Percentiles rank a stretch among this genome's conserved stretches.
Evolutionary conservation across 306 rosid genomes (phyloP).

Genomic region (Pyrus bretschneideri): DNA sequence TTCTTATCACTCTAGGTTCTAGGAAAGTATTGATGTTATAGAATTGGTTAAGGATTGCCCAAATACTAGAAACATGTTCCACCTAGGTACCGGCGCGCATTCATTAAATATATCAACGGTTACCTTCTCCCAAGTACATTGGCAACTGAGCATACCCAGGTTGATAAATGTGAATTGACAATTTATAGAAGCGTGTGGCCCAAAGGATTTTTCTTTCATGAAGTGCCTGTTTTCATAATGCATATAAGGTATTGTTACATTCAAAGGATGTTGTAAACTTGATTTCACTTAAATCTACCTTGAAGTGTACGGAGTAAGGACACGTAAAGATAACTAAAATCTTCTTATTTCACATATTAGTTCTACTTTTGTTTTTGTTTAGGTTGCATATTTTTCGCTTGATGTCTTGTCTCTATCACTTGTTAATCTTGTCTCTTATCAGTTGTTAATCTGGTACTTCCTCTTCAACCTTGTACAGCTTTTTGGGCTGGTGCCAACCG

Average conservation of each 20-base stretch:
- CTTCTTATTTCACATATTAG: neutral
- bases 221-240: neutral
- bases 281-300: neutral
- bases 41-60: neutral
- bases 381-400: no score
- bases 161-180: neutral
- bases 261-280: neutral
- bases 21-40: neutral
- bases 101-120: neutral
- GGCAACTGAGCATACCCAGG: neutral
- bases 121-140: neutral
- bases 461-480: conserved; percentile 19
- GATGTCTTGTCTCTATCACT: neutral
- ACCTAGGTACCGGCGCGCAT: neutral
- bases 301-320: neutral
- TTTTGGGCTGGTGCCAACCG: conserved; percentile 38
- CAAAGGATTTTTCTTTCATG: neutral
- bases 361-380: neutral
- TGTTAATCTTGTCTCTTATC: neutral
- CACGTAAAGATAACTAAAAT: neutral
- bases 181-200: neutral
- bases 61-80: neutral
- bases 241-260: neutral
- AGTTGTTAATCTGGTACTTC: neutral
- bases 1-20: neutral